Evolutionary conservation across 1,139 yeast genomes (phyloP), one percentile per base, ranked within the genome.

Genomic region (Williopsis jadinii): DNA sequence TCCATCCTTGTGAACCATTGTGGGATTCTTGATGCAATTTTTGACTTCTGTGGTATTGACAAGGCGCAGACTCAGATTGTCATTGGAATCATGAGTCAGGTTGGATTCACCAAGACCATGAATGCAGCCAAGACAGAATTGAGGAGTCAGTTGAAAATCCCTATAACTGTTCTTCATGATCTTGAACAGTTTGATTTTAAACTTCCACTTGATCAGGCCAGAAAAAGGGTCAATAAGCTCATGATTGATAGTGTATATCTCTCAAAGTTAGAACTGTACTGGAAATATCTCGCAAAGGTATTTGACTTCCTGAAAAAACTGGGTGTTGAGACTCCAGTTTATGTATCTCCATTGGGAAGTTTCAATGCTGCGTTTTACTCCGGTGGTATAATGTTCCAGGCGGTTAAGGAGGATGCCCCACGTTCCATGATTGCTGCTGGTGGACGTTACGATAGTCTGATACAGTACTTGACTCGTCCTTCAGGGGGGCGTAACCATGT

Each of bases 341-440:
- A 68, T 31, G 56, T 81, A 28, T 70, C 80, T 0, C 97, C 97
- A 0, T 70, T 92, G 59, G 77, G 90, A 54, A 87, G 86, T 53
- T 86, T 86, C 60, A 87, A 87, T 53, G 75, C 82, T 35, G 73
- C 79, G 24, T 90, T 87, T 56, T 92, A 88, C 58, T 67, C 70
- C 30, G 80, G 80, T 24, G 95, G 95, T 0, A 64, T 90, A 2
- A 87, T 92, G 95, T 92, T 90, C 57, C 95, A 87, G 54, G 88
- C 84, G 0, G 75, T 87, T 1, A 75, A 77, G 52, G 84, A 84
- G 44, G 75, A 69, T 60, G 62, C 45, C 32, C 61, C 67, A 47
- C 61, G 60, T 36, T 54, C 52, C 70, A 79, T 90, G 34, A 64
- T 86, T 34, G 94, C 94, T 11, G 92, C 95, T 1, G 98, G 98